phyloP scores from a whole-genome alignment of 345 rosid genomes.

The Moringa oleifera region DNA sequence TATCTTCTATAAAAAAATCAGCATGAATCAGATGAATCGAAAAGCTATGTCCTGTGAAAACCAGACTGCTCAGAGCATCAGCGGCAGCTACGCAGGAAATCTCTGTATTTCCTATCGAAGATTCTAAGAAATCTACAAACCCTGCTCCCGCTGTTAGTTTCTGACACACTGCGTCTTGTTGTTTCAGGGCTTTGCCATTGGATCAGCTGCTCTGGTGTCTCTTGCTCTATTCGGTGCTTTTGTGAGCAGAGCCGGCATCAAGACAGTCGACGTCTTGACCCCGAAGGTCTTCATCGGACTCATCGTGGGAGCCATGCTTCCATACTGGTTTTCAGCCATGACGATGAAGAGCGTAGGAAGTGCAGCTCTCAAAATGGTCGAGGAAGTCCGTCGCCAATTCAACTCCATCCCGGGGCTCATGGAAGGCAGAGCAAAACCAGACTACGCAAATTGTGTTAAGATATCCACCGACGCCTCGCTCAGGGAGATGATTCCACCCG shows the following conservation, averaged over 20 bases:
- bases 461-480: constrained; percentile 65
- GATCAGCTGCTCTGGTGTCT: constrained; percentile 69
- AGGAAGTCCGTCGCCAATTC: constrained; percentile 72
- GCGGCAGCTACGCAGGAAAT: no score
- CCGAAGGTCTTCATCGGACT: constrained; percentile 69
- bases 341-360: constrained; percentile 81
- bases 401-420: constrained; percentile 64
- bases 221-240: constrained; percentile 69
- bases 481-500: constrained; percentile 69
- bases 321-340: constrained; percentile 72
- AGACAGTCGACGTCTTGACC: constrained; percentile 48
- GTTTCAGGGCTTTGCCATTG: constrained; percentile 64
- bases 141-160: neutral
- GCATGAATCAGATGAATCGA: no score
- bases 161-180: neutral
- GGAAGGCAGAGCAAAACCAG: constrained; percentile 64
- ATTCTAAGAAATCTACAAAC: neutral
- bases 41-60: no score
- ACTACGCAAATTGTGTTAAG: constrained; percentile 65
- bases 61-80: no score
- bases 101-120: no score
- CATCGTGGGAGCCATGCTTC: constrained; percentile 73
- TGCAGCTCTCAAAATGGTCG: constrained; percentile 70
- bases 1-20: no score
- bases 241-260: constrained; percentile 60